A percentile compares a stretch with the other conserved stretches of the same genome.
Evolutionary conservation across 495 filamentous ascomycete species (phyloP).

Genomic region (Talaromyces adpressus): DNA sequence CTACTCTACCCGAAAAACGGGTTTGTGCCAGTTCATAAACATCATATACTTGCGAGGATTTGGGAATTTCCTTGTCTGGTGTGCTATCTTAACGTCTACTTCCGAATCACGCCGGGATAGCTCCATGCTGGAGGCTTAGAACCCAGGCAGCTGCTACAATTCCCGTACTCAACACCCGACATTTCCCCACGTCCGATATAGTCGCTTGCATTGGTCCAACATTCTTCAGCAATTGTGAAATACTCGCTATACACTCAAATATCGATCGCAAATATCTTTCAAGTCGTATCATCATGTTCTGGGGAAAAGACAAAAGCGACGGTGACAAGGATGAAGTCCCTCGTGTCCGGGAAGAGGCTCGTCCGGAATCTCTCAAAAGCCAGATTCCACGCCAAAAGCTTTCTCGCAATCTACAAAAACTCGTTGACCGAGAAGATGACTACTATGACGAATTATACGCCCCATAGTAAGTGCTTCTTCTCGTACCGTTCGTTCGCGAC

Average conservation of each 20-base stretch:
- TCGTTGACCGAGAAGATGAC: slow-evolving; percentile 69
- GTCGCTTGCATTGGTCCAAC: neutral
- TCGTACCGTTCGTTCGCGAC: slow-evolving; percentile 5
- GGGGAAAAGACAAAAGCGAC: slow-evolving; percentile 16
- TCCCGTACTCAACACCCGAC: neutral
- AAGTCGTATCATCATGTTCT: slow-evolving; percentile 24
- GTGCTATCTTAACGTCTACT: neutral
- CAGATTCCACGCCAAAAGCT: slow-evolving; percentile 57
- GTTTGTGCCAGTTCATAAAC: neutral
- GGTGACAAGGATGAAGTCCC: slow-evolving; percentile 7
- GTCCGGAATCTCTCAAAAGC: slow-evolving; percentile 32
- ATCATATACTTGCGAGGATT: neutral
- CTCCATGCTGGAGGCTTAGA: neutral
- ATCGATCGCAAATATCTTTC: neutral
- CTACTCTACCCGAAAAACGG: neutral
- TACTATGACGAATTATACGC: slow-evolving; percentile 73
- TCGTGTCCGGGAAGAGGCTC: slow-evolving; percentile 23
- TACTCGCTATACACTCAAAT: neutral
- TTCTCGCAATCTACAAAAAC: slow-evolving; percentile 60
- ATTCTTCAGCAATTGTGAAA: neutral
- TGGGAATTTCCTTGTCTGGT: neutral
- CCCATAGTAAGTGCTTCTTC: slow-evolving; percentile 61
- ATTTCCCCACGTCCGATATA: neutral
- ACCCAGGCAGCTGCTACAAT: neutral
- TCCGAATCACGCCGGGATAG: neutral